Evolutionary conservation across 148 eudicot species (phyloP), one percentile per base, ranked within the genome.

Genomic region (Hydrangea macrophylla): DNA sequence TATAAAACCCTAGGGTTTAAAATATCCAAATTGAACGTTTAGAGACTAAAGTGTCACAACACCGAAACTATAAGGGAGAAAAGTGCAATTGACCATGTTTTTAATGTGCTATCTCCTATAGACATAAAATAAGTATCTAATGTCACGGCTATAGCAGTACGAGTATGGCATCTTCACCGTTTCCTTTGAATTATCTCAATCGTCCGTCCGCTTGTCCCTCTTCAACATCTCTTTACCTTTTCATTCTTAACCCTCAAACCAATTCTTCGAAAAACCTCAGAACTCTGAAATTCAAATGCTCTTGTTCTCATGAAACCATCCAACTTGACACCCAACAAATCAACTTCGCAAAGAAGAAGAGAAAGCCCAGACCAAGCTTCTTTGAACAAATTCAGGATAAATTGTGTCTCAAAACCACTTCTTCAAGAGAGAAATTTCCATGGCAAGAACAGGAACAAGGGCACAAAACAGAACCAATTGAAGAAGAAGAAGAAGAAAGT

Each of bases 341-440:
- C 60, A 65, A 24, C 60, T 40, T 56, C 65, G 58, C 55, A 22
- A 78, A 75, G 79, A 84, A 85, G 66, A 81, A 84, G 56, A 73
- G 96, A 51, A 90, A 89, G 56, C 96, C 90, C 13, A 91, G 62
- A 61, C 97, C 97, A 13, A 94, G 93, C 58, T 94, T 94, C 69
- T 50, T 83, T n/a, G 80, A 88, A 9, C 91, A 91, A 85, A 81
- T 94, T 72, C 84, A 81, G 36, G 77, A 80, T 9, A 94, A 94
- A 83, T 94, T 97, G 99, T 88, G 91, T 58, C 60, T 68, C 13
- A 91, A 83, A 73, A 71, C 81, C 68, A 56, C 78, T 56, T 62
- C 80, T 55, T 58, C 58, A 24, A 78, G 75, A 45, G 48, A 78
- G 15, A 88, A 80, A 55, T 72, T 88, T 22, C 98, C 98, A 50